Base-by-base conservation (phyloP, 306 rosid genomes). In the Mucuna pruriens region DNA sequence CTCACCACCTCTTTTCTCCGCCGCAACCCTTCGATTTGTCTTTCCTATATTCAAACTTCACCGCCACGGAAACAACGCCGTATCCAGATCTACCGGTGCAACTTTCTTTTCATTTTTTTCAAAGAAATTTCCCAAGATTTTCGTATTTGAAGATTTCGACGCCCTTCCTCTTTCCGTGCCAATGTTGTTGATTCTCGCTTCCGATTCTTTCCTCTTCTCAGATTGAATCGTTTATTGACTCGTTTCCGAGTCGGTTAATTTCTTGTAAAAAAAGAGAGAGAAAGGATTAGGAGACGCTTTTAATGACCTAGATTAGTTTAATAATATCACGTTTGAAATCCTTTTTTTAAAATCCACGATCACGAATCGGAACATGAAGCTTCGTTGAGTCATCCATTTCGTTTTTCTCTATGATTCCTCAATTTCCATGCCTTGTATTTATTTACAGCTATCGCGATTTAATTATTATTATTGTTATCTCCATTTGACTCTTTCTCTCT, bases 11-110 rank as follows among this genome's bases (percentile, higher is more conserved):
- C 9, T 60, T 55, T 74, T 57, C 82, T 57, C 82, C 65, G 77
- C 77, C 81, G 40, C 11, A 83, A 77, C 67, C 68, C 75, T 86
- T 48, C 45, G n/a, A 66, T 79, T 77, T 42, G 23, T 55, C 29
- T 57, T 65, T 19, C 16, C 5, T 34, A 12, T 51, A 16, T 52
- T 71, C 71, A 76, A 76, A 77, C 75, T 83, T 80, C 83, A 26
- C 19, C 62, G 7, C n/a, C 85, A 86, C 83, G 85, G 77, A 26
- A 79, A 80, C 72, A 39, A 75, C 73, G 63, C 71, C 64, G 8
- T 71, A 20, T 70, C 78, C 79, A 78, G 90, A 84, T 87, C 90
- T 55, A 61, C 58, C 66, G 76, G 85, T 84, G 84, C 87, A 77
- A 86, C 78, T 62, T 81, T 40, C 17, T 6, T 44, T 19, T 10